Base-by-base conservation (phyloP, 495 filamentous ascomycete genomes). In the Xylaria nigripes region DNA sequence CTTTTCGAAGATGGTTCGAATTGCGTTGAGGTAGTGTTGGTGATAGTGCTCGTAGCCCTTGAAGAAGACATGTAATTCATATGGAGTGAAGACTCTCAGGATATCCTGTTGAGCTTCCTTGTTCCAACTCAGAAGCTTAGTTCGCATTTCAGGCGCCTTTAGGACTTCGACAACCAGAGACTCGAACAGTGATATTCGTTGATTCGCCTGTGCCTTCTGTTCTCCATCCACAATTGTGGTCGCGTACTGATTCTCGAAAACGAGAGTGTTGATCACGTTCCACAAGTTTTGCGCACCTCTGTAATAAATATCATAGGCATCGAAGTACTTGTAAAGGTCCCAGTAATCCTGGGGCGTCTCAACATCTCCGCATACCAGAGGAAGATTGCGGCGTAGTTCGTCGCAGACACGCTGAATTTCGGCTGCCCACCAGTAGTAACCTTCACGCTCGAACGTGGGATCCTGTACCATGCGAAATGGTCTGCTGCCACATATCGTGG, bases 291-390 rank as follows among this genome's bases (percentile, higher is more conserved):
- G 54, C 0, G 70, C 63, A 5, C 76, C 72, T 15, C 72, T 52
- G 24, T 65, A 13, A 47, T 72, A 76, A 23, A 81, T 72, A 48
- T 83, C 80, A 40, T 66, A 51, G 2, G 64, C 59, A 56, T 83
- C 80, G 51, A 76, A 83, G 47, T 76, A 81, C n/a, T 71, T 45
- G 54, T 76, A 72, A 13, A 83, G 49, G 19, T 76, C 62, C 45
- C 62, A 55, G 51, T 59, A 75, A 13, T 15, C 24, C 0, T 27
- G 22, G 1, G 58, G 58, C 0, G 50, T 30, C 12, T 40, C 60
- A 27, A 76, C 62, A 40, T 48, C 52, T 50, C 59, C 62, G 32
- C 67, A 71, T 8, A 58, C 50, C 19, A 60, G 52, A 7, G 66
- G 70, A 48, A 68, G 72, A 2, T 69, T 44, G 0, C 50, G 29